These are phyloP conservation scores for Phyllosticta citribraziliensis DNA, from an alignment of 2,329 filamentous ascomycete species.

Conservation along the genomic window DNA sequence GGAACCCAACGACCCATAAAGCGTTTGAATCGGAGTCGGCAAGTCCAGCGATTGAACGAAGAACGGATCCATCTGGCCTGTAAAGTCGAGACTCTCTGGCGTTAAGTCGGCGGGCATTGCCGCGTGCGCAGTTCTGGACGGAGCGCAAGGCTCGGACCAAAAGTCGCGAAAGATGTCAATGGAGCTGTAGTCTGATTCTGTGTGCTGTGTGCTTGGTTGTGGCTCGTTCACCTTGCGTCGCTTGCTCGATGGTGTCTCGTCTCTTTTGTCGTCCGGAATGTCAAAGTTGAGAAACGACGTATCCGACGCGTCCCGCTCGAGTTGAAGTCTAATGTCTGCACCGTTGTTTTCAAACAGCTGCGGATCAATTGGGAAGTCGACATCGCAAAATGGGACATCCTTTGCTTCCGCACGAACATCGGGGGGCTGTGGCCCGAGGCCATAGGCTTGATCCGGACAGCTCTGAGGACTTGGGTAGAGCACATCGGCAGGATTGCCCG, in stretches of 20 bases:
- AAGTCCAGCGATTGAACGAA: neutral
- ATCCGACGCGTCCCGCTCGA: neutral
- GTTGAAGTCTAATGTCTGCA: neutral
- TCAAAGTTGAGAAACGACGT: neutral
- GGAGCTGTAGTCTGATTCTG: neutral
- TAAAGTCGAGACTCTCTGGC: constrained; percentile 4
- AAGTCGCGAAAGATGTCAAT: constrained; percentile 10
- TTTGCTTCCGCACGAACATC: neutral
- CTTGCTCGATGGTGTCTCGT: neutral
- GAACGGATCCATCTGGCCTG: constrained; percentile 4
- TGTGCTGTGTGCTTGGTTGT: neutral
- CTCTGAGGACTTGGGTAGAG: constrained; percentile 8
- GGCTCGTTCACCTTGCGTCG: constrained; percentile 1
- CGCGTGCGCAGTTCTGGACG: neutral
- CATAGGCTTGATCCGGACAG: constrained; percentile 1
- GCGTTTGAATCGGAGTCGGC: neutral
- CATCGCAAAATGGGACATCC: neutral
- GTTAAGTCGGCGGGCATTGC: constrained; percentile 1
- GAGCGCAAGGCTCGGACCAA: constrained; percentile 4
- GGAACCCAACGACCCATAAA: neutral
- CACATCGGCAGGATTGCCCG: neutral
- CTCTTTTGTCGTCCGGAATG: neutral
- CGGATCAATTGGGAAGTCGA: constrained; percentile 7
- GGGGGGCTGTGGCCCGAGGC: neutral
- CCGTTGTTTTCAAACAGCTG: constrained; percentile 1